phyloP scores from a whole-genome alignment of 2,329 filamentous ascomycete species.

The Penicillium nordicum region DNA sequence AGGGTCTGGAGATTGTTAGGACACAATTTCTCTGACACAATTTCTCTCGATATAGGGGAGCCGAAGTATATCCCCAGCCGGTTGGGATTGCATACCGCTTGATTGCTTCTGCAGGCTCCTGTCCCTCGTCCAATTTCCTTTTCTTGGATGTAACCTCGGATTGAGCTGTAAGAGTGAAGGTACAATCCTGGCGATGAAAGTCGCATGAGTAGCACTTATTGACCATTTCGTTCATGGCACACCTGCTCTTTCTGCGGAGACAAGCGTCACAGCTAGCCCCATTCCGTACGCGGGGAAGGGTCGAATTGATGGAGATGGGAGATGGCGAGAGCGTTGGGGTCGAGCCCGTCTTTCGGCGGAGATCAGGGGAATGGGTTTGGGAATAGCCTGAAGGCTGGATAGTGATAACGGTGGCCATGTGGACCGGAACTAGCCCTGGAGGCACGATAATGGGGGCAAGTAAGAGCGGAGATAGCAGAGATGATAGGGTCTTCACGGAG shows the following conservation, averaged over 20 bases:
- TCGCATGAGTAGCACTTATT: slow-evolving; percentile 46
- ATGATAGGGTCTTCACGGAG: slow-evolving; percentile 2
- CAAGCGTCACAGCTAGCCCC: slow-evolving; percentile 43
- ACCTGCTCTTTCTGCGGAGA: slow-evolving; percentile 42
- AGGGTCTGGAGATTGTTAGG: slow-evolving; percentile 23
- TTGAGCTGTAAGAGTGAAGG: slow-evolving; percentile 34
- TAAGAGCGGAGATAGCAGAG: neutral
- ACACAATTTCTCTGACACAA: neutral
- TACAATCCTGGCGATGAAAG: slow-evolving; percentile 45
- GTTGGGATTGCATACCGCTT: slow-evolving; percentile 34
- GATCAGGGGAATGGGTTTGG: slow-evolving; percentile 22
- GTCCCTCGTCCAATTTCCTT: slow-evolving; percentile 39
- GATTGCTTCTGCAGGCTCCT: slow-evolving; percentile 23
- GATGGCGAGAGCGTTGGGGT: slow-evolving; percentile 26
- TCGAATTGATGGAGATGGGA: slow-evolving; percentile 21
- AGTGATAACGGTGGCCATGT: slow-evolving; percentile 42
- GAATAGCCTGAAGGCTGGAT: slow-evolving; percentile 35
- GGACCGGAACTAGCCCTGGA: neutral
- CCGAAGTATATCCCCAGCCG: neutral
- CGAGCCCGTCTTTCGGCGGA: slow-evolving; percentile 25
- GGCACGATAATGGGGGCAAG: neutral
- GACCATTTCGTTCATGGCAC: slow-evolving; percentile 44
- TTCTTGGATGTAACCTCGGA: slow-evolving; percentile 34
- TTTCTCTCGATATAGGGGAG: neutral
- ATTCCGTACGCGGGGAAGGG: slow-evolving; percentile 36